phyloP scores from a whole-genome alignment of 805 yeast species.

The Teunomyces lycoperdinae region DNA sequence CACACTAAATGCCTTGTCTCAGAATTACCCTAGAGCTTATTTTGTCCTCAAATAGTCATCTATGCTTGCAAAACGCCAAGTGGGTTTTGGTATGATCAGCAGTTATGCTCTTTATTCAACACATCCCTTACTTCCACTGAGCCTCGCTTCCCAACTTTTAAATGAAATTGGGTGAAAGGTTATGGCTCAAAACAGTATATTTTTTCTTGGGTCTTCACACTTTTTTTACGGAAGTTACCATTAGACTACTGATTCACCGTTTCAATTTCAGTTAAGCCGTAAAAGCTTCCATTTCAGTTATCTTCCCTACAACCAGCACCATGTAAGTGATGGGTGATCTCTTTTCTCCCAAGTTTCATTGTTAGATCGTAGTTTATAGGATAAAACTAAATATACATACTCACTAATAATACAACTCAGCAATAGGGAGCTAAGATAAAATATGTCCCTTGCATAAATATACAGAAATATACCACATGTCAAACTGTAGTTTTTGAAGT shows the following conservation, averaged over 20 bases:
- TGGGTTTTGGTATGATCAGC: neutral
- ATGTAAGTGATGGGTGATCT: no score
- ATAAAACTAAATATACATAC: neutral
- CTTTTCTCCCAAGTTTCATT: neutral
- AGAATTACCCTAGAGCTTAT: neutral
- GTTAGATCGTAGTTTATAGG: neutral
- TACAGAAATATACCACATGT: constrained; percentile 1
- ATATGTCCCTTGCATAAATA: constrained; percentile 1
- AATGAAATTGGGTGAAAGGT: neutral
- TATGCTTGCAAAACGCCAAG: neutral
- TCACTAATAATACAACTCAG: constrained; percentile 3
- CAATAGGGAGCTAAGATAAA: neutral
- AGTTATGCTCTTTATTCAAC: neutral
- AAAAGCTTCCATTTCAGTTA: neutral
- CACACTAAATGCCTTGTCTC: neutral
- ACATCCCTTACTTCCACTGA: neutral
- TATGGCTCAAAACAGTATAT: neutral
- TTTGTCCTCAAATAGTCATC: neutral
- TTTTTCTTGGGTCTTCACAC: neutral
- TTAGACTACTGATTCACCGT: neutral
- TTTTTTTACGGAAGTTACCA: neutral
- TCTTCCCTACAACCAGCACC: neutral
- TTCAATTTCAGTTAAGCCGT: neutral
- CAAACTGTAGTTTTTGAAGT: neutral
- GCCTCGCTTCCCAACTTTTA: neutral